These are phyloP conservation scores for Furcasterigmium furcatum DNA, from an alignment of 2,329 filamentous ascomycete species.

Conservation along the genomic window DNA sequence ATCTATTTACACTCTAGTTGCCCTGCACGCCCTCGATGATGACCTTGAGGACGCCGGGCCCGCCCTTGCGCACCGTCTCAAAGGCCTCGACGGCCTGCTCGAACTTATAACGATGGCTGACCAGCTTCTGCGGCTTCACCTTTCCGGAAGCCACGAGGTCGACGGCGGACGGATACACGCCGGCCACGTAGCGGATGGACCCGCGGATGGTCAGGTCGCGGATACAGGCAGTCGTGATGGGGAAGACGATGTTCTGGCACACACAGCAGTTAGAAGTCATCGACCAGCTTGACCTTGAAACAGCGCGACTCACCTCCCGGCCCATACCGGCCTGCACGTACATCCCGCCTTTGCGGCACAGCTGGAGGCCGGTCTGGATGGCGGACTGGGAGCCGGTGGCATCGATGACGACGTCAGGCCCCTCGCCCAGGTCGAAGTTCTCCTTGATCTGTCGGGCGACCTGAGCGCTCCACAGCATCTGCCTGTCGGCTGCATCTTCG, in stretches of 20 bases:
- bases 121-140: conserved; percentile 2
- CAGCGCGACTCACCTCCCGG: no score
- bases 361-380: conserved; percentile 43
- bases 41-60: no score
- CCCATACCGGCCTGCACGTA: conserved; percentile 52
- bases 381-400: conserved; percentile 26
- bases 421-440: no score
- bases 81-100: conserved; percentile 82
- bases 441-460: neutral
- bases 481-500: neutral
- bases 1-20: no score
- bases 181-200: conserved; percentile 52
- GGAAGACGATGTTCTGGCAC: conserved; percentile 74
- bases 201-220: conserved; percentile 87
- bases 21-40: no score
- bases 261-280: no score
- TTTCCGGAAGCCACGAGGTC: conserved; percentile 3
- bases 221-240: conserved; percentile 81
- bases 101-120: conserved; percentile 65
- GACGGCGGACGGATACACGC: conserved; percentile 16
- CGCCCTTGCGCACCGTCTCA: conserved; percentile 77
- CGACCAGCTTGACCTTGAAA: no score
- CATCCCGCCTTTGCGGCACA: conserved; percentile 40
- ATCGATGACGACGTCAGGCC: conserved; percentile 48
- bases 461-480: neutral